Evolutionary conservation across 768 basidiomycete genomes (phyloP).

Genomic region (Tulasnella sp.): DNA sequence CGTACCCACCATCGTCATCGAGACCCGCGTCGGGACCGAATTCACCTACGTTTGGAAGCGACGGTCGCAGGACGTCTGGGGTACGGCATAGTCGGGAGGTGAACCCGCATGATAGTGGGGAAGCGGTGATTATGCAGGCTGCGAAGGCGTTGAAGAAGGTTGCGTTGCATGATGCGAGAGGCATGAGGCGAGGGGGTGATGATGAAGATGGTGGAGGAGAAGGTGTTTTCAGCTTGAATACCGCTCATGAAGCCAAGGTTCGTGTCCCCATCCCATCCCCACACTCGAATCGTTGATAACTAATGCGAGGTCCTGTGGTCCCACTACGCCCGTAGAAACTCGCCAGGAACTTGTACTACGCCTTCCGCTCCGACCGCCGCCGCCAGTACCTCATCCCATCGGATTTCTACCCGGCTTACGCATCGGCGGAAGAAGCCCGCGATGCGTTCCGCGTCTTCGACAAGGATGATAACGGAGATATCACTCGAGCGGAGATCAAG

Average conservation of each 20-base stretch:
- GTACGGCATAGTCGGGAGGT: not conserved
- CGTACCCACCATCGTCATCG: not conserved
- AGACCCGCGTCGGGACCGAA: not conserved
- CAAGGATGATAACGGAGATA: slow-evolving; percentile 66
- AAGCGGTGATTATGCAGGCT: slow-evolving; percentile 32
- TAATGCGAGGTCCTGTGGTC: not conserved
- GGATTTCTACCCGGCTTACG: slow-evolving; percentile 65
- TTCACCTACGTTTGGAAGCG: not conserved
- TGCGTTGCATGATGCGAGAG: slow-evolving; percentile 67
- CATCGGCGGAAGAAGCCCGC: slow-evolving; percentile 47
- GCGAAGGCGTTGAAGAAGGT: slow-evolving; percentile 62
- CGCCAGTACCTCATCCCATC: slow-evolving; percentile 55
- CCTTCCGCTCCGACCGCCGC: slow-evolving; percentile 45
- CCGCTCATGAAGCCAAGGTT: slow-evolving; percentile 61
- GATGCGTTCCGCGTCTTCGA: slow-evolving; percentile 71
- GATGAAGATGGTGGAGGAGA: slow-evolving; percentile 20
- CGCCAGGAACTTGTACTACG: slow-evolving; percentile 53
- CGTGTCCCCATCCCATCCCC: not conserved
- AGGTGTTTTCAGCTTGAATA: slow-evolving; percentile 35
- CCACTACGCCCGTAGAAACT: slow-evolving; percentile 42
- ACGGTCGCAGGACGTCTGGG: not conserved
- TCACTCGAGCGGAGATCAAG: slow-evolving; percentile 70
- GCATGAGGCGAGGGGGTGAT: slow-evolving; percentile 47
- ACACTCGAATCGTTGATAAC: not conserved
- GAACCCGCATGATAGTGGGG: not conserved